Evolutionary conservation across 1,139 yeast genomes (phyloP).

Genomic region (Tardiomyces blankii): DNA sequence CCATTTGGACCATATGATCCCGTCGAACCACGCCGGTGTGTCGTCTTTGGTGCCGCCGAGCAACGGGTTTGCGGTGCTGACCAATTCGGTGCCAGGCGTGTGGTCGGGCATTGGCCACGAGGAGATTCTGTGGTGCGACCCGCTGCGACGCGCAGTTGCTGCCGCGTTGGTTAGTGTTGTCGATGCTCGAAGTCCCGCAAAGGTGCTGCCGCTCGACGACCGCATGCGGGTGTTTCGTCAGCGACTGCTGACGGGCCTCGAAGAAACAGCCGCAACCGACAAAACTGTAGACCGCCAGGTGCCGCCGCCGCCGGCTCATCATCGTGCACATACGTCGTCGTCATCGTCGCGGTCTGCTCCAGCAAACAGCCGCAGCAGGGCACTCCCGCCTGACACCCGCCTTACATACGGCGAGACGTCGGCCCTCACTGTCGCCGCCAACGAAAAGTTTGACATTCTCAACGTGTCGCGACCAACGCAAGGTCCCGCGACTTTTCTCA

Average conservation of each 20-base stretch:
- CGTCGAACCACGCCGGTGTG: constrained; percentile 85
- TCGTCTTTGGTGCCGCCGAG: constrained; percentile 56
- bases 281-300: background rate
- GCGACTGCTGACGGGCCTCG: constrained; percentile 2
- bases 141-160: constrained; percentile 57
- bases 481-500: constrained; percentile 3
- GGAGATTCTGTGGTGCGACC: constrained; percentile 97
- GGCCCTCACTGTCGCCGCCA: background rate
- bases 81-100: constrained; percentile 80
- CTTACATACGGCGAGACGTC: background rate
- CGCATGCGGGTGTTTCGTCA: constrained; percentile 47
- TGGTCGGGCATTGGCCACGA: constrained; percentile 96
- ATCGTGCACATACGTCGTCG: no score
- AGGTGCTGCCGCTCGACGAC: constrained; percentile 37
- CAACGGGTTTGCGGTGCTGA: constrained; percentile 67
- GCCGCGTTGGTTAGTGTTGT: constrained; percentile 48
- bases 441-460: background rate
- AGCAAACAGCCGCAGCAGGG: background rate
- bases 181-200: constrained; percentile 41
- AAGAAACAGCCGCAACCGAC: background rate
- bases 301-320: background rate
- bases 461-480: background rate
- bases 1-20: constrained; percentile 63
- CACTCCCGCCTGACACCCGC: background rate
- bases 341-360: no score